Conservation (phyloP, 1,284 basidiomycete genomes). For the Papiliotrema nemorosa region DNA sequence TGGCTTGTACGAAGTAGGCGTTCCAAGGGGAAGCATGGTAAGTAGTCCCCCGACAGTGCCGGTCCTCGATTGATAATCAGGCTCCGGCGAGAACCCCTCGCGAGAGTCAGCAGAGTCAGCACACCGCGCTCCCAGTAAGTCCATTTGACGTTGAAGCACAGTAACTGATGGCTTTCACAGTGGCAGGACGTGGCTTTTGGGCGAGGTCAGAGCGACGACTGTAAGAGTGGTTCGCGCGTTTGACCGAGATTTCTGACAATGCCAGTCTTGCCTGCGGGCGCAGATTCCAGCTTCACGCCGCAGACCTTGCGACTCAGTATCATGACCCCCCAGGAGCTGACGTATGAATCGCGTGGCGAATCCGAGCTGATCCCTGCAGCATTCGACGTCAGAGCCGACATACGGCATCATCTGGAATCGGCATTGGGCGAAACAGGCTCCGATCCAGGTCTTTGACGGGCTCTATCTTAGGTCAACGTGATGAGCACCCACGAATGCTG, state of each 20-base stretch:
- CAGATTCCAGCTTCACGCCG: conserved; percentile 19
- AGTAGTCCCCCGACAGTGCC: not conserved
- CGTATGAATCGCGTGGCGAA: conserved; percentile 7
- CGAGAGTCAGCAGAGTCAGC: not conserved
- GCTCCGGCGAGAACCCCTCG: not conserved
- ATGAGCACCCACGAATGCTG: conserved; percentile 18
- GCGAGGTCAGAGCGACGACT: not conserved
- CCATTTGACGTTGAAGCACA: not conserved
- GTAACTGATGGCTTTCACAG: not conserved
- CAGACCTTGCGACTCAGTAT: conserved; percentile 20
- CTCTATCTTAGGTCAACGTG: conserved; percentile 11
- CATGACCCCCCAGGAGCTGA: conserved; percentile 36
- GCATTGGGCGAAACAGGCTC: not conserved
- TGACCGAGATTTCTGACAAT: not conserved
- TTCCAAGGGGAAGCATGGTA: too few species aligned
- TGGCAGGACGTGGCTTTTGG: not conserved
- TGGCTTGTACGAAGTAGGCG: too few species aligned
- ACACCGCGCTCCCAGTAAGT: not conserved
- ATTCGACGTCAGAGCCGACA: not conserved
- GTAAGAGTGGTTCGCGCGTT: not conserved
- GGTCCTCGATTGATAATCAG: not conserved
- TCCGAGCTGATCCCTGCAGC: not conserved
- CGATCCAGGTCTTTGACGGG: conserved; percentile 9
- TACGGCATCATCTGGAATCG: not conserved
- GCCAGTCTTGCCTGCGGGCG: not conserved